These are phyloP conservation scores for Cladosporium halotolerans DNA, from an alignment of 2,329 filamentous ascomycete genomes.

Conservation along the genomic window DNA sequence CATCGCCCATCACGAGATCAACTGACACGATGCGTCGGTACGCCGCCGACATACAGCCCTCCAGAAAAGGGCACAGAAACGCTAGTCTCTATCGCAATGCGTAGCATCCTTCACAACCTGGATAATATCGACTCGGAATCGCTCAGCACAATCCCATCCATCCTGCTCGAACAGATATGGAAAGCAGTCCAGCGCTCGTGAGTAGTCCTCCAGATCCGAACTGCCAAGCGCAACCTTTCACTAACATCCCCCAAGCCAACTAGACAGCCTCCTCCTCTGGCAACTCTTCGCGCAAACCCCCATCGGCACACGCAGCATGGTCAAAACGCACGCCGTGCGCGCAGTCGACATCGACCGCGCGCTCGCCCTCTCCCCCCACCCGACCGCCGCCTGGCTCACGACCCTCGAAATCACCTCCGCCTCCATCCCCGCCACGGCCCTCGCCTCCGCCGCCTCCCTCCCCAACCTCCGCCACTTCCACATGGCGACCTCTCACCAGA, in stretches of 20 bases:
- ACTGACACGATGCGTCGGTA: background rate
- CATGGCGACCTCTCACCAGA: background rate
- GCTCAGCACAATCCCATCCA: slow-evolving; percentile 13
- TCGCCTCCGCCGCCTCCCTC: slow-evolving; percentile 14
- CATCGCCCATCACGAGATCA: background rate
- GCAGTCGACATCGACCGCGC: background rate
- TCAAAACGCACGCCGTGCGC: background rate
- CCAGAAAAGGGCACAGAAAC: slow-evolving; percentile 4
- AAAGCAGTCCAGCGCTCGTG: slow-evolving; percentile 10
- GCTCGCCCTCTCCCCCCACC: slow-evolving; percentile 2
- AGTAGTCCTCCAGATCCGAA: background rate
- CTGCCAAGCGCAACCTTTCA: background rate
- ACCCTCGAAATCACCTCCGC: slow-evolving; percentile 10
- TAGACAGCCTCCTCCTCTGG: slow-evolving; percentile 10
- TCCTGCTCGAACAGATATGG: slow-evolving; percentile 15
- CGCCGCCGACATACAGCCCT: background rate
- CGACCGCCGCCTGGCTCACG: slow-evolving; percentile 19
- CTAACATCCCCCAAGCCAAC: slow-evolving; percentile 2
- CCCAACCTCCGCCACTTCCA: slow-evolving; percentile 14
- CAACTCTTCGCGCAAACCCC: slow-evolving; percentile 10
- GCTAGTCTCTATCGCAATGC: slow-evolving; percentile 13
- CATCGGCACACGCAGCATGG: background rate
- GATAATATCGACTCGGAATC: slow-evolving; percentile 12
- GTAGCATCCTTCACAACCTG: slow-evolving; percentile 14
- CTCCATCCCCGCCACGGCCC: background rate